These are phyloP conservation scores for Clarireedia homoeocarpa DNA, from an alignment of 2,329 filamentous ascomycete species.

Conservation along the genomic window DNA sequence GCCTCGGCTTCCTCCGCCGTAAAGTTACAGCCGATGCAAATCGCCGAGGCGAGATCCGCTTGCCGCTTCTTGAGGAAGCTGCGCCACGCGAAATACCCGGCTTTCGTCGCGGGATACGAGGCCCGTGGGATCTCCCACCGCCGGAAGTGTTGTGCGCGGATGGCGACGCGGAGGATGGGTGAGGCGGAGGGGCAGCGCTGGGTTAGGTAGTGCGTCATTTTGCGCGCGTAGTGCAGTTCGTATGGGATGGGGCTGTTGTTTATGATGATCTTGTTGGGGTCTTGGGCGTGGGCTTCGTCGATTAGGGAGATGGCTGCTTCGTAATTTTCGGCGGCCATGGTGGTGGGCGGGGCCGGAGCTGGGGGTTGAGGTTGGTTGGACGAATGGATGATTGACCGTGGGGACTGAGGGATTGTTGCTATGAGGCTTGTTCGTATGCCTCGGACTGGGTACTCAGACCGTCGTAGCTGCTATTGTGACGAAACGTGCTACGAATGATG, in stretches of 20 bases:
- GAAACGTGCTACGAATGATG: too few relatives aligned
- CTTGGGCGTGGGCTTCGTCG: slow-evolving; percentile 62
- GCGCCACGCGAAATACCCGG: slow-evolving; percentile 76
- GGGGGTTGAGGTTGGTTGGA: background rate
- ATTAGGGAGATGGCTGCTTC: slow-evolving; percentile 55
- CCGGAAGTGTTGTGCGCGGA: slow-evolving; percentile 77
- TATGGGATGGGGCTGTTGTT: slow-evolving; percentile 48
- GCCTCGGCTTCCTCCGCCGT: slow-evolving; percentile 46
- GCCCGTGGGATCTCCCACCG: slow-evolving; percentile 74
- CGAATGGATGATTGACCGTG: too few relatives aligned
- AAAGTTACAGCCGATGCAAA: slow-evolving; percentile 38
- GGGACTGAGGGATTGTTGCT: too few relatives aligned
- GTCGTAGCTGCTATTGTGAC: too few relatives aligned
- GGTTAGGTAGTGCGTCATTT: slow-evolving; percentile 69
- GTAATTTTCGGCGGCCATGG: slow-evolving; percentile 27
- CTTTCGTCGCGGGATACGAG: slow-evolving; percentile 64
- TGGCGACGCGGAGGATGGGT: slow-evolving; percentile 62
- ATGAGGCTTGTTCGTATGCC: too few relatives aligned
- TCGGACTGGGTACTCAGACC: too few relatives aligned
- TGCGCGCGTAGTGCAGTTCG: slow-evolving; percentile 73
- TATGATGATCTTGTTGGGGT: slow-evolving; percentile 50
- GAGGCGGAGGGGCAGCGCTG: slow-evolving; percentile 53
- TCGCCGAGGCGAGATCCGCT: slow-evolving; percentile 48
- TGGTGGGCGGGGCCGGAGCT: too few relatives aligned
- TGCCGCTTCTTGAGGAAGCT: slow-evolving; percentile 66